Evolutionary conservation across 345 rosid genomes (phyloP).

Genomic region (Gynandropsis gynandra): DNA sequence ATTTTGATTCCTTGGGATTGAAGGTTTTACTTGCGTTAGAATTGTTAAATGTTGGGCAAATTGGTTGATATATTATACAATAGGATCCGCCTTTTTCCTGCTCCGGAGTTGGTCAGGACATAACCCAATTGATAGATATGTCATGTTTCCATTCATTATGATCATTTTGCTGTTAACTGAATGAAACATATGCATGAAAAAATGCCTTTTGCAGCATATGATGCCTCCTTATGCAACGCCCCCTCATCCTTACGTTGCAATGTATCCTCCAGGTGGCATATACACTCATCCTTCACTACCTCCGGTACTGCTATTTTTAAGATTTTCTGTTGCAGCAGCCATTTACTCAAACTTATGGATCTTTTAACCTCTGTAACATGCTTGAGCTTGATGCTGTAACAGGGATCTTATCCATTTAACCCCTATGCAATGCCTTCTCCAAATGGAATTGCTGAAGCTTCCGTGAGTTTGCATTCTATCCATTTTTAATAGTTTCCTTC

Average conservation of each 20-base stretch:
- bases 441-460: conserved; percentile 77
- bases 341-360: conserved; percentile 8
- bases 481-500: conserved; percentile 16
- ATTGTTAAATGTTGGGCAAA: too few relatives aligned
- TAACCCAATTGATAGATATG: neutral
- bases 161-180: conserved; percentile 14
- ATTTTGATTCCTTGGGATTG: neutral
- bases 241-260: conserved; percentile 94
- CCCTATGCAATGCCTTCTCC: conserved; percentile 96
- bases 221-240: conserved; percentile 99
- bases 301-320: conserved; percentile 48
- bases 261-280: conserved; percentile 98
- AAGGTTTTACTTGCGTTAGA: conserved; percentile 8
- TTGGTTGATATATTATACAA: conserved; percentile 5
- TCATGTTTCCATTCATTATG: conserved; percentile 7
- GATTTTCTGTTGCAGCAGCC: conserved; percentile 13
- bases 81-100: conserved; percentile 7
- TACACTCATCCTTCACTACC: conserved; percentile 94
- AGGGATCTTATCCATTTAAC: conserved; percentile 97
- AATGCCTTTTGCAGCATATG: conserved; percentile 54
- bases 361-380: conserved; percentile 6
- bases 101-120: conserved; percentile 1
- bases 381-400: conserved; percentile 18
- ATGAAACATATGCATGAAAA: conserved; percentile 7
- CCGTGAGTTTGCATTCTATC: conserved; percentile 40